These are phyloP conservation scores for Populus tremula DNA, from an alignment of 345 rosid species.

Conservation along the genomic window DNA sequence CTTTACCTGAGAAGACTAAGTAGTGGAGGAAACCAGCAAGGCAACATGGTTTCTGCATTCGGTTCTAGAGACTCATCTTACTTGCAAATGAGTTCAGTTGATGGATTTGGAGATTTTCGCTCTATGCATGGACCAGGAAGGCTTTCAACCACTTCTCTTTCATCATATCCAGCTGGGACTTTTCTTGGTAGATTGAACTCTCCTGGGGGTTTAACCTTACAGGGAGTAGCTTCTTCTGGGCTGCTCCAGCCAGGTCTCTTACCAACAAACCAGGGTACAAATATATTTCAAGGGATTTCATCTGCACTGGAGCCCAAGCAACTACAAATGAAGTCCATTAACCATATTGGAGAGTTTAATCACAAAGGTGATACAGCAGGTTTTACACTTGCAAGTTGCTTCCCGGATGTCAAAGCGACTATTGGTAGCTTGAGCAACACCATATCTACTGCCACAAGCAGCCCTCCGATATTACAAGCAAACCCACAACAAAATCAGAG, in stretches of 20 bases:
- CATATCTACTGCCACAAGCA: slow-evolving; percentile 36
- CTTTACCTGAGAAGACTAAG: slow-evolving; percentile 71
- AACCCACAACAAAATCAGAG: slow-evolving; percentile 33
- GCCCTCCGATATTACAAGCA: slow-evolving; percentile 38
- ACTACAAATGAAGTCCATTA: slow-evolving; percentile 38
- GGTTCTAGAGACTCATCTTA: slow-evolving; percentile 58
- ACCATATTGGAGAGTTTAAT: slow-evolving; percentile 45
- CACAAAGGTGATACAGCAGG: slow-evolving; percentile 29
- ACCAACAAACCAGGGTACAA: slow-evolving; percentile 39
- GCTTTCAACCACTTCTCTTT: slow-evolving; percentile 43
- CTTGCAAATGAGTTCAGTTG: slow-evolving; percentile 48
- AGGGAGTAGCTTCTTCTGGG: slow-evolving; percentile 53
- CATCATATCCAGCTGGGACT: slow-evolving; percentile 48
- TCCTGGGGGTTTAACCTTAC: slow-evolving; percentile 43
- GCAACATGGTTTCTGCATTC: slow-evolving; percentile 48
- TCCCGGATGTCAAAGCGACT: slow-evolving; percentile 33
- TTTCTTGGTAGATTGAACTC: slow-evolving; percentile 60
- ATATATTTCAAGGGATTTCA: slow-evolving; percentile 42
- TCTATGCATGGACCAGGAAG: slow-evolving; percentile 49
- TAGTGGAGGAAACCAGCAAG: slow-evolving; percentile 45
- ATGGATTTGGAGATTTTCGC: slow-evolving; percentile 55
- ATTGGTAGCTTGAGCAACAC: slow-evolving; percentile 44
- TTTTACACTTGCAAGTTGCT: slow-evolving; percentile 30
- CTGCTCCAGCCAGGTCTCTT: slow-evolving; percentile 41
- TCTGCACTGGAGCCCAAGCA: slow-evolving; percentile 48